Percentiles rank a stretch among this genome's conserved stretches.
Evolutionary conservation across 345 rosid species (phyloP).

Genomic region (Brassica carinata): DNA sequence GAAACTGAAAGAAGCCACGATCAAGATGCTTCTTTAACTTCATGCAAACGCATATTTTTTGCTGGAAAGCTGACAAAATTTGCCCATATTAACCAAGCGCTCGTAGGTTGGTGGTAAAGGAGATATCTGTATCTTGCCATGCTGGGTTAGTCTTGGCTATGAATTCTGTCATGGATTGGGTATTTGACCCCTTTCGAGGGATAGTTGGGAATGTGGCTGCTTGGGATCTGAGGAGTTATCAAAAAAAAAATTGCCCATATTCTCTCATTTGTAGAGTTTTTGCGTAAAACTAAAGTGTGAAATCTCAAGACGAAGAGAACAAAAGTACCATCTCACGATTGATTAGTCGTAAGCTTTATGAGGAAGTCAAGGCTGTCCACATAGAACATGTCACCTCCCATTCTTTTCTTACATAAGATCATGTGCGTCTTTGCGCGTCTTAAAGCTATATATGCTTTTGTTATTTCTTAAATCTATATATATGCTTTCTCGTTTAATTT

Average conservation of each 20-base stretch:
- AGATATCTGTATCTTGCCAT: too few relatives aligned
- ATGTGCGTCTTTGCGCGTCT: constrained; percentile 41
- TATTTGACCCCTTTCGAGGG: too few relatives aligned
- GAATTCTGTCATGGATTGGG: too few relatives aligned
- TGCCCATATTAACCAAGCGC: too few relatives aligned
- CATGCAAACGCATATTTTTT: constrained; percentile 30
- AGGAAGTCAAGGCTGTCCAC: constrained; percentile 45
- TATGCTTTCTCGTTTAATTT: not conserved
- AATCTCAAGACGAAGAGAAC: constrained; percentile 35
- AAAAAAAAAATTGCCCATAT: constrained; percentile 5
- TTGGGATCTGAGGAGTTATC: too few relatives aligned
- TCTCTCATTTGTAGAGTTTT: constrained; percentile 29
- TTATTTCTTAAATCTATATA: not conserved
- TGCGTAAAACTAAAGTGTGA: constrained; percentile 41
- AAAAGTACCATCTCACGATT: constrained; percentile 36
- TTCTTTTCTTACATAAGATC: constrained; percentile 32
- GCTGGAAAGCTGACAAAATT: constrained; percentile 41
- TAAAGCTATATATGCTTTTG: constrained; percentile 17
- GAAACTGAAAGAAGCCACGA: constrained; percentile 28
- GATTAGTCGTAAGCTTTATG: constrained; percentile 36
- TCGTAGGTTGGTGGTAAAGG: too few relatives aligned
- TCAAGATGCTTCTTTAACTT: constrained; percentile 31
- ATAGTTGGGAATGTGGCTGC: too few relatives aligned
- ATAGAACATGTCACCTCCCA: constrained; percentile 28
- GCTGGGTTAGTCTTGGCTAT: too few relatives aligned